Evolutionary conservation across 108 stramenopile species (phyloP).

Genomic region (Chaetoceros tenuissimus): DNA sequence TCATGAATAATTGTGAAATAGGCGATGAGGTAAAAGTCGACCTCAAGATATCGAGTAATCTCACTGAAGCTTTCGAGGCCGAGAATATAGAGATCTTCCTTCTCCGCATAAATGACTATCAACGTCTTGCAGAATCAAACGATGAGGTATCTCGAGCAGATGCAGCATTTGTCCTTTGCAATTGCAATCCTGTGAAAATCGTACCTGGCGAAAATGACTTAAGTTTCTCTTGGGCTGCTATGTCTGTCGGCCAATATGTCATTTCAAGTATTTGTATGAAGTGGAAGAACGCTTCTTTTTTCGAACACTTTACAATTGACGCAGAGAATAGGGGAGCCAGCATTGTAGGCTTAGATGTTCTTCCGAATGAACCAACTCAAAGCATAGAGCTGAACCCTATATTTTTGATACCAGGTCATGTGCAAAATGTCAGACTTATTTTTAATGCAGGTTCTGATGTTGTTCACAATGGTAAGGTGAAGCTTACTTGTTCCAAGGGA

Average conservation of each 20-base stretch:
- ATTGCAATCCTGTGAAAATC: slow-evolving; percentile 28
- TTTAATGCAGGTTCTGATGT: slow-evolving; percentile 60
- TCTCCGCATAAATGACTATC: slow-evolving; percentile 39
- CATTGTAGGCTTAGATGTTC: slow-evolving; percentile 58
- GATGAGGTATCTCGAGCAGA: slow-evolving; percentile 15
- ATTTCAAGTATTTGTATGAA: slow-evolving; percentile 53
- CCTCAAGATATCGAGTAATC: slow-evolving; percentile 39
- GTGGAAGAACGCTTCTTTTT: slow-evolving; percentile 71
- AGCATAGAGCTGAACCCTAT: slow-evolving; percentile 51
- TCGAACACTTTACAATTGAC: slow-evolving; percentile 46
- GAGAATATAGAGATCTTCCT: slow-evolving; percentile 49
- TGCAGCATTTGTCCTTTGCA: slow-evolving; percentile 43
- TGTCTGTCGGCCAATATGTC: slow-evolving; percentile 51
- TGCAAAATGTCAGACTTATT: slow-evolving; percentile 51
- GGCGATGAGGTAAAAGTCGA: slow-evolving; percentile 43
- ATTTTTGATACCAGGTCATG: slow-evolving; percentile 65
- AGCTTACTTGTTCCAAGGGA: slow-evolving; percentile 49
- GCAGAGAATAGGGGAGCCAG: too few species aligned
- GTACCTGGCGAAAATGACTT: slow-evolving; percentile 48
- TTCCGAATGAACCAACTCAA: slow-evolving; percentile 70
- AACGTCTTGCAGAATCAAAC: slow-evolving; percentile 25
- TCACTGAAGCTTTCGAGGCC: slow-evolving; percentile 48
- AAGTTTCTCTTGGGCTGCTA: slow-evolving; percentile 50
- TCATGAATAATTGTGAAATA: slow-evolving; percentile 43
- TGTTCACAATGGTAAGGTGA: slow-evolving; percentile 38